These are phyloP conservation scores for Podila epigama DNA, from an alignment of 192 early-diverging fungal genomes.

Conservation along the genomic window DNA sequence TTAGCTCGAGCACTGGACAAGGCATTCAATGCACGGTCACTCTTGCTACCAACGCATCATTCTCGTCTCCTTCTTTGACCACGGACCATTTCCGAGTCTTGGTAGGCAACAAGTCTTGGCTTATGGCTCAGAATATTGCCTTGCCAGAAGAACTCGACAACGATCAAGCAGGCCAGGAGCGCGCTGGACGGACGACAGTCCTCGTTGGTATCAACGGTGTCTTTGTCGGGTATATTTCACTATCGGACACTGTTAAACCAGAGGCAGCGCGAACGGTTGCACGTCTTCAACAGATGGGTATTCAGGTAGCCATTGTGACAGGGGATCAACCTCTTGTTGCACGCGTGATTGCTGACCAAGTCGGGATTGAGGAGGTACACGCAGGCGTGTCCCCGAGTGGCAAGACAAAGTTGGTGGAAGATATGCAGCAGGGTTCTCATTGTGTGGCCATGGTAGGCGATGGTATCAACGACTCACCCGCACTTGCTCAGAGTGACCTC, in stretches of 20 bases:
- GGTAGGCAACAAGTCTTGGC: constrained; percentile 79
- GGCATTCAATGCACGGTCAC: constrained; percentile 71
- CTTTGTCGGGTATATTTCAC: constrained; percentile 73
- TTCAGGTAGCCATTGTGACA: constrained; percentile 89
- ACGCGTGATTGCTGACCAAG: constrained; percentile 77
- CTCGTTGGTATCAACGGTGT: constrained; percentile 70
- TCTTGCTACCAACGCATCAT: constrained; percentile 6
- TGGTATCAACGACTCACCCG: constrained; percentile 93
- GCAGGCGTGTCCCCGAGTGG: constrained; percentile 91
- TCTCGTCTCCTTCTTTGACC: not conserved
- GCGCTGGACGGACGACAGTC: constrained; percentile 80
- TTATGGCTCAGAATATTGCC: constrained; percentile 53
- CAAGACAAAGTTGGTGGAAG: constrained; percentile 80
- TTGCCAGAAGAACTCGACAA: constrained; percentile 50
- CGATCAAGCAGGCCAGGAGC: constrained; percentile 63
- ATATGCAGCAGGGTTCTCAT: constrained; percentile 65
- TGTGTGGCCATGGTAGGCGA: constrained; percentile 95
- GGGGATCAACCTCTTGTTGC: constrained; percentile 92
- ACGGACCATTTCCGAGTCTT: constrained; percentile 53
- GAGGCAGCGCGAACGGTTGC: constrained; percentile 76
- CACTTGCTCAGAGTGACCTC: constrained; percentile 81
- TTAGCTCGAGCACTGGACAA: constrained; percentile 73
- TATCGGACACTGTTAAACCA: constrained; percentile 87
- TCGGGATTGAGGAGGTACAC: constrained; percentile 86
- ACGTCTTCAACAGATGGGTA: constrained; percentile 76